These are phyloP conservation scores for Leptodermis oblonga DNA, from an alignment of 257 asterid species.

Conservation along the genomic window DNA sequence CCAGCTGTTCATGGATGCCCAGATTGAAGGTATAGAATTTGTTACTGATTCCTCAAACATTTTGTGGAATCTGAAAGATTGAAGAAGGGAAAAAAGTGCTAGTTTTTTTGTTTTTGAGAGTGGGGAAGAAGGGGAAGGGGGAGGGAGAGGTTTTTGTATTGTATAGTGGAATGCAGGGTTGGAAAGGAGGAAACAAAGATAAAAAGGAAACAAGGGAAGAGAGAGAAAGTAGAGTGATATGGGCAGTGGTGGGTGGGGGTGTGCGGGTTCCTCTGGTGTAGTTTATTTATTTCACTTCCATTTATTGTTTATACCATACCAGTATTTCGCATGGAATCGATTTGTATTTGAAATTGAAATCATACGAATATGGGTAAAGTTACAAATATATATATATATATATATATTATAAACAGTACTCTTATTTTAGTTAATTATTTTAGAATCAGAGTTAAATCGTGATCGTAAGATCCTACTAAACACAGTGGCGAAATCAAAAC, in stretches of 20 bases:
- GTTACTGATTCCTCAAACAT: slow-evolving; percentile 72
- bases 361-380: too few species aligned
- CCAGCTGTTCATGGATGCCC: slow-evolving; percentile 86
- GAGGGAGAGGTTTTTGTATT: not conserved
- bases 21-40: slow-evolving; percentile 47
- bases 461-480: too few species aligned
- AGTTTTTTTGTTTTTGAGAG: not conserved
- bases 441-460: too few species aligned
- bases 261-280: slow-evolving; percentile 14
- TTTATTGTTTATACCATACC: too few species aligned
- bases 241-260: slow-evolving; percentile 20
- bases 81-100: not conserved
- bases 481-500: too few species aligned
- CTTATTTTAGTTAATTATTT: too few species aligned
- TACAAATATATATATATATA: too few species aligned
- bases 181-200: slow-evolving; percentile 12
- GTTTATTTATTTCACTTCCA: not conserved
- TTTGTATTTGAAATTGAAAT: too few species aligned
- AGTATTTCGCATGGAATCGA: too few species aligned
- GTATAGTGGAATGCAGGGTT: slow-evolving; percentile 19
- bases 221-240: not conserved
- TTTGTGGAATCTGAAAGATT: not conserved
- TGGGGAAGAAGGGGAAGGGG: not conserved
- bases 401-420: too few species aligned
- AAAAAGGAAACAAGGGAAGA: not conserved